These are phyloP conservation scores for Sutorius australiensis DNA, from an alignment of 768 basidiomycete genomes.

Conservation along the genomic window DNA sequence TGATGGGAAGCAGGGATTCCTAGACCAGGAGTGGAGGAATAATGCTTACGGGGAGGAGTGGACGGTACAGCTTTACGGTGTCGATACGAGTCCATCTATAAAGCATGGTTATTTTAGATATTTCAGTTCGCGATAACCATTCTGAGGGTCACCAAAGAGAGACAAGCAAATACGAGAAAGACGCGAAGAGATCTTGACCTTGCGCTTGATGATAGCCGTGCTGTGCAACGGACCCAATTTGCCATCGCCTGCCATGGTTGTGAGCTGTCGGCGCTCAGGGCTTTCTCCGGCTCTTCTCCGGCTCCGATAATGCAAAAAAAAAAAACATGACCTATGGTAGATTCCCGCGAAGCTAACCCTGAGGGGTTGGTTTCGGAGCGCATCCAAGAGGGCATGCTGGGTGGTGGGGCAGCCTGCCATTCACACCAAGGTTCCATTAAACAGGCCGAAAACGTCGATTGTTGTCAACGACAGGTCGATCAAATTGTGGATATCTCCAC, in stretches of 20 bases:
- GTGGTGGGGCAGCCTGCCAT: not conserved
- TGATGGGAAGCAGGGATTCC: conserved; percentile 1
- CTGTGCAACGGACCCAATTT: conserved; percentile 26
- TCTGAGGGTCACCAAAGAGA: conserved; percentile 16
- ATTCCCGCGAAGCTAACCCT: conserved; percentile 27
- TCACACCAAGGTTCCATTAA: not conserved
- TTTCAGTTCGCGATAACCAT: conserved; percentile 24
- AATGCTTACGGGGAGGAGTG: conserved; percentile 11
- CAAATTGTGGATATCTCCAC: not conserved
- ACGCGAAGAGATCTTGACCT: conserved; percentile 24
- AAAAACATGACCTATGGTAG: not conserved
- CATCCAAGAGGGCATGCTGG: not conserved
- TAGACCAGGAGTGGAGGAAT: conserved; percentile 8
- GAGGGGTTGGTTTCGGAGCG: not conserved
- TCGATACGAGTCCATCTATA: conserved; percentile 24
- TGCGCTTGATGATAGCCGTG: conserved; percentile 31
- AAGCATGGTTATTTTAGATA: conserved; percentile 20
- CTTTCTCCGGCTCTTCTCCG: conserved; percentile 22
- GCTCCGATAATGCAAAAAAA: conserved; percentile 15
- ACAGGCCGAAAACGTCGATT: not conserved
- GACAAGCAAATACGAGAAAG: conserved; percentile 17
- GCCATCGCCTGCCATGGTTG: conserved; percentile 26
- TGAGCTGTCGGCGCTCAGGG: conserved; percentile 29
- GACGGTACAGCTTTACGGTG: conserved; percentile 15
- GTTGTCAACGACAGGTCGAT: conserved; percentile 11